Percentiles rank a stretch among this genome's conserved stretches.
phyloP scores from a whole-genome alignment of 371 early-diverging fungal genomes.

The Haplosporangium sp. region DNA sequence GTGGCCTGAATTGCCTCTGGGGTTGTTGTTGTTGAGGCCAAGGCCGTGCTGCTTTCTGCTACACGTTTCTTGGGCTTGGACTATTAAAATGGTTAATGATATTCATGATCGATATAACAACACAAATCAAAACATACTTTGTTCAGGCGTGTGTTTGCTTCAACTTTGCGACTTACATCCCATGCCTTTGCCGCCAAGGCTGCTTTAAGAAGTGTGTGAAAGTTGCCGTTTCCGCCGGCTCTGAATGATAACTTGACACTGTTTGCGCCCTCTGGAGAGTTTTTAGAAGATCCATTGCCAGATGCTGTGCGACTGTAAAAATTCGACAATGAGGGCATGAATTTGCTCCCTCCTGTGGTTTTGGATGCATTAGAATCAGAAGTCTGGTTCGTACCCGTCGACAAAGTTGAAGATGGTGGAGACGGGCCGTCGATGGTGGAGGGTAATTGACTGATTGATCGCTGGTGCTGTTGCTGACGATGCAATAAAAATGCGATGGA shows the following conservation, averaged over 20 bases:
- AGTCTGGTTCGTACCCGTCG: neutral
- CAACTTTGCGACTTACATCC: slow-evolving; percentile 59
- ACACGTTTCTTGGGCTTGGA: slow-evolving; percentile 24
- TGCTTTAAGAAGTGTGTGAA: slow-evolving; percentile 67
- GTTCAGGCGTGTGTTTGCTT: neutral
- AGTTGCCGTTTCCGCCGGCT: slow-evolving; percentile 71
- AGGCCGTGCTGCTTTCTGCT: neutral
- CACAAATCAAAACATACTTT: neutral
- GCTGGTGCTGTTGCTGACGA: slow-evolving; percentile 48
- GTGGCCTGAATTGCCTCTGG: slow-evolving; percentile 1
- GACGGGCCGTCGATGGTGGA: slow-evolving; percentile 13
- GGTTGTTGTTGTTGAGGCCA: neutral
- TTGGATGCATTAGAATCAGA: neutral
- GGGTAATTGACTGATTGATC: slow-evolving; percentile 40
- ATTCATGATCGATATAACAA: neutral
- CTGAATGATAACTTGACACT: slow-evolving; percentile 83
- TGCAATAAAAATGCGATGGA: slow-evolving; percentile 37
- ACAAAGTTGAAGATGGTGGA: neutral
- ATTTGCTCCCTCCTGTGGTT: slow-evolving; percentile 9
- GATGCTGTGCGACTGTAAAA: slow-evolving; percentile 6
- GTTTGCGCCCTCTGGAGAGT: slow-evolving; percentile 24
- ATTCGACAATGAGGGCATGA: slow-evolving; percentile 11
- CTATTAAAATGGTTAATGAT: slow-evolving; percentile 1
- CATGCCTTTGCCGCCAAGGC: slow-evolving; percentile 72
- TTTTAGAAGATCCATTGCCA: slow-evolving; percentile 1